Conservation (phyloP, 371 early-diverging fungal genomes). For the Rhizomucor miehei region DNA sequence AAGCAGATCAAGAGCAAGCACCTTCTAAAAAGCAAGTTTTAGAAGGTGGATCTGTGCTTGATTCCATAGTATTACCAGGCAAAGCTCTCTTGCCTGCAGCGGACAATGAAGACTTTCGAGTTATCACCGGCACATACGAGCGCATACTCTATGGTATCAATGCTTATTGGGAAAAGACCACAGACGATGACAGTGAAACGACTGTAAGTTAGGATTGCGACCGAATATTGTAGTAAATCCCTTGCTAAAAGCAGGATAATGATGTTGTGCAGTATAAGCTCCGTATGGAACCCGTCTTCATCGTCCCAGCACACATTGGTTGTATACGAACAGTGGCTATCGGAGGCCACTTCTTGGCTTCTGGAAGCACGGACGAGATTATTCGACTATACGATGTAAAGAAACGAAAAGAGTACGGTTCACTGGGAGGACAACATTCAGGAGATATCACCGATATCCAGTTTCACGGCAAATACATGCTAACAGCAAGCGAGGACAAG, state of each 20-base stretch:
- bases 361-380: conserved; percentile 95
- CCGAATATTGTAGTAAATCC: too few relatives aligned
- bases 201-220: not conserved
- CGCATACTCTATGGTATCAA: conserved; percentile 92
- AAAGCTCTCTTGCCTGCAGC: conserved; percentile 6
- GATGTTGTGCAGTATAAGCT: not conserved
- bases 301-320: conserved; percentile 92
- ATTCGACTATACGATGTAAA: conserved; percentile 89
- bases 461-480: conserved; percentile 83
- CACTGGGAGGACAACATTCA: conserved; percentile 83
- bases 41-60: conserved; percentile 8
- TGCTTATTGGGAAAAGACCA: conserved; percentile 44
- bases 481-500: conserved; percentile 90
- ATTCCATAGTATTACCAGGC: conserved; percentile 12
- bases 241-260: too few relatives aligned
- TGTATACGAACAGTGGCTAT: conserved; percentile 85
- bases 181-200: not conserved
- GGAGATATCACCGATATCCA: conserved; percentile 83
- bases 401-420: conserved; percentile 86
- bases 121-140: conserved; percentile 93
- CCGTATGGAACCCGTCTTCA: conserved; percentile 76
- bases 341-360: conserved; percentile 80
- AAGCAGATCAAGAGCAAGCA: not conserved
- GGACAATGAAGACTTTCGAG: conserved; percentile 57
- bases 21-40: conserved; percentile 12